These are phyloP conservation scores for Quercus gilva DNA, from an alignment of 306 rosid species.

Conservation along the genomic window DNA sequence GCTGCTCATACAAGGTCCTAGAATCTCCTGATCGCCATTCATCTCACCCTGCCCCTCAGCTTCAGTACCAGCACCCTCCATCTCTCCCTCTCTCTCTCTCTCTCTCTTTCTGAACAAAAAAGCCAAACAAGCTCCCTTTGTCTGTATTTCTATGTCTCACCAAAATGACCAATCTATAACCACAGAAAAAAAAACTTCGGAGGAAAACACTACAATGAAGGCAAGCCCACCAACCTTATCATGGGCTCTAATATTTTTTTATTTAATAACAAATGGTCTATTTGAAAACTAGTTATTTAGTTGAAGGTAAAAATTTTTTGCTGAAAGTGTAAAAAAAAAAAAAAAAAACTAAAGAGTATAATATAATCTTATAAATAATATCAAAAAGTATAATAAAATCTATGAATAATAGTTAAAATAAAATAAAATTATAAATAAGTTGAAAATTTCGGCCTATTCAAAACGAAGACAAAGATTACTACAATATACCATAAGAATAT, in stretches of 20 bases:
- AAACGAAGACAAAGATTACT: no score
- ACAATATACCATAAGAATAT: no score
- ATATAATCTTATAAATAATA: fast-evolving
- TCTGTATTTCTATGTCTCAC: not conserved
- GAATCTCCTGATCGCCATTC: constrained; percentile 6
- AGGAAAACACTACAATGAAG: no score
- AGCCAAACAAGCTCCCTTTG: not conserved
- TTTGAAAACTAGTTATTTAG: no score
- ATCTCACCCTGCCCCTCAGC: not conserved
- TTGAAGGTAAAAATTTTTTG: fast-evolving
- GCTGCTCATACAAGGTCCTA: constrained; percentile 46
- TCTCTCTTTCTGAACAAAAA: not conserved
- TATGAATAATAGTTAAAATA: fast-evolving
- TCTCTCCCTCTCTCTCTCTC: not conserved
- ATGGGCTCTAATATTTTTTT: no score
- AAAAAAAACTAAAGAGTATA: fast-evolving
- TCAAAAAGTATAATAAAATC: fast-evolving
- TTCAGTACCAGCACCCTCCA: constrained; percentile 14
- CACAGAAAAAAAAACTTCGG: no score
- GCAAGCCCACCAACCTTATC: no score
- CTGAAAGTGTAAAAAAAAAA: fast-evolving
- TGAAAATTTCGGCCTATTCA: no score
- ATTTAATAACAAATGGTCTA: no score
- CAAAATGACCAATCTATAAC: no score
- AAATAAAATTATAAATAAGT: no score